These are phyloP conservation scores for Meyerozyma elateridarum DNA, from an alignment of 1,139 yeast species.

Conservation along the genomic window DNA sequence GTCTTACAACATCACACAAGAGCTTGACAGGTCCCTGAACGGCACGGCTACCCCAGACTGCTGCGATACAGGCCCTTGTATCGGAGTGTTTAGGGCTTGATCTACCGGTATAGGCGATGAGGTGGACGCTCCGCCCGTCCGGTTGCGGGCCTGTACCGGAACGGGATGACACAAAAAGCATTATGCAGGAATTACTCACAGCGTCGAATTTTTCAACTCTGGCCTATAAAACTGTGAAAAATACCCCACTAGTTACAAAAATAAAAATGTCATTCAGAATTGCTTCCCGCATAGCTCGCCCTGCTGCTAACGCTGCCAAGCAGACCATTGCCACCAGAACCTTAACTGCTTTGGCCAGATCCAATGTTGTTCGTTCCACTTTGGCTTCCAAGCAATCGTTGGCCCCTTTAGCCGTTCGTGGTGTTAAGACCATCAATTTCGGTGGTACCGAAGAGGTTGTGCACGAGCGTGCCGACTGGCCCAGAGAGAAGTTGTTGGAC, in stretches of 20 bases:
- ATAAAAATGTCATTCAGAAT: slow-evolving; percentile 55
- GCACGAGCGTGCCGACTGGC: slow-evolving; percentile 99
- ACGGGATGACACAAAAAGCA: neutral
- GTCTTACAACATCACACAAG: too few species aligned
- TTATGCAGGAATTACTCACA: slow-evolving; percentile 3
- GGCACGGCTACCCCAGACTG: too few species aligned
- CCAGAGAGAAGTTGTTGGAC: slow-evolving; percentile 90
- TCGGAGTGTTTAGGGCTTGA: too few species aligned
- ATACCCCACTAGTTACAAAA: slow-evolving; percentile 7
- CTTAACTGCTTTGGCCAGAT: slow-evolving; percentile 51
- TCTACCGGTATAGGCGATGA: too few species aligned
- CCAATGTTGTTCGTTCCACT: slow-evolving; percentile 41
- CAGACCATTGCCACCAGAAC: slow-evolving; percentile 62
- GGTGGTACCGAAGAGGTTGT: slow-evolving; percentile 95
- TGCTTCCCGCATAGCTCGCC: slow-evolving; percentile 50
- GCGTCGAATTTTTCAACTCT: slow-evolving; percentile 4
- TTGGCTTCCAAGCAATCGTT: slow-evolving; percentile 29
- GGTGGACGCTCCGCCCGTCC: slow-evolving; percentile 7
- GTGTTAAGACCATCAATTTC: slow-evolving; percentile 93
- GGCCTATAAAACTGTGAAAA: slow-evolving; percentile 9
- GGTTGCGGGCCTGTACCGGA: slow-evolving; percentile 11
- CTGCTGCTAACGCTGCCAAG: slow-evolving; percentile 43
- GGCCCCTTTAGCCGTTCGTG: slow-evolving; percentile 55
- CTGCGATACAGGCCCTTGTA: too few species aligned
- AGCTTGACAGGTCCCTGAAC: too few species aligned